A percentile compares a stretch with the other conserved stretches of the same genome.
Conservation (phyloP, 2,329 filamentous ascomycete genomes). For the Alternaria burnsii region DNA sequence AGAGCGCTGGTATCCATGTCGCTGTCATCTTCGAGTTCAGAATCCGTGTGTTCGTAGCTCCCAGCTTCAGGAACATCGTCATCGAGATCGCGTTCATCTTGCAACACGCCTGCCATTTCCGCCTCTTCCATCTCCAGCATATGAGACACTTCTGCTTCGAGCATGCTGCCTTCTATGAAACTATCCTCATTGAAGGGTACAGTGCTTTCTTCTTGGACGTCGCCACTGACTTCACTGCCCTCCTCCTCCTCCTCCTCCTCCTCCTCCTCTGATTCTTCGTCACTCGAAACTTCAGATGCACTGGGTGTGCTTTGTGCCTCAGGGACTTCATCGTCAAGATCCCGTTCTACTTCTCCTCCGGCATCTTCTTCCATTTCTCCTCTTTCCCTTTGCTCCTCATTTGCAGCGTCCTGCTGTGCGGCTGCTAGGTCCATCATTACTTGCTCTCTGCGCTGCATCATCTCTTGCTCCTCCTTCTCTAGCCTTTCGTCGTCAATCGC, state of each 20-base stretch:
- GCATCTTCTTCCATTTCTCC: slow-evolving; percentile 51
- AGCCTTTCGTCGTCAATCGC: slow-evolving; percentile 88
- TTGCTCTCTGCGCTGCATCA: slow-evolving; percentile 74
- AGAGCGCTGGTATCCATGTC: slow-evolving; percentile 32
- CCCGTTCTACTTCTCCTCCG: slow-evolving; percentile 38
- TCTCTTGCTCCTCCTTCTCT: slow-evolving; percentile 86
- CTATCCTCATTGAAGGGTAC: slow-evolving; percentile 62
- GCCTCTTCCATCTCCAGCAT: slow-evolving; percentile 57
- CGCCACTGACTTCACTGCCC: slow-evolving; percentile 36
- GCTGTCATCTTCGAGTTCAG: slow-evolving; percentile 56
- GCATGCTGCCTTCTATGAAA: slow-evolving; percentile 57
- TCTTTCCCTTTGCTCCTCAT: slow-evolving; percentile 52
- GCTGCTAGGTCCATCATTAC: slow-evolving; percentile 75
- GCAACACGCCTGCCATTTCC: slow-evolving; percentile 56
- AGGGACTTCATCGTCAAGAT: slow-evolving; percentile 53
- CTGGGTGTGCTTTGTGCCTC: slow-evolving; percentile 45
- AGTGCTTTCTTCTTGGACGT: slow-evolving; percentile 22
- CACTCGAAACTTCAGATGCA: slow-evolving; percentile 47
- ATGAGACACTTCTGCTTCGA: slow-evolving; percentile 48
- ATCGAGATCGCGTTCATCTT: slow-evolving; percentile 60
- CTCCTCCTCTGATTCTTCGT: slow-evolving; percentile 20
- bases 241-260: slow-evolving; percentile 8
- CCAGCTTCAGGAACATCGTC: slow-evolving; percentile 63
- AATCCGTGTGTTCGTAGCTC: slow-evolving; percentile 64
- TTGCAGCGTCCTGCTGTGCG: slow-evolving; percentile 58